Base-by-base conservation (phyloP, 331 rosid genomes). In the Malus hybrid region DNA sequence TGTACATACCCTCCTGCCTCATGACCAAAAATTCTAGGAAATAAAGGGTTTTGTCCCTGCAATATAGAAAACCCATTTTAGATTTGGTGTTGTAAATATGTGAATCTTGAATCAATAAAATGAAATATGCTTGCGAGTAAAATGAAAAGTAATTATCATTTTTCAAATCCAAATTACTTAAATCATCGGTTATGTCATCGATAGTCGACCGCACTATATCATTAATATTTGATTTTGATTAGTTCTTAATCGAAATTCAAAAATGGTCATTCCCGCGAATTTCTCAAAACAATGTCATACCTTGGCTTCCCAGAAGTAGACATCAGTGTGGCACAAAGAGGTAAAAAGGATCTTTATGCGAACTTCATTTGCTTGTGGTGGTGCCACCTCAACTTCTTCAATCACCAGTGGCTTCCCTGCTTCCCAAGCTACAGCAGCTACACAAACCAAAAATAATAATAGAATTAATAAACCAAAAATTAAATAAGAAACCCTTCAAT, bases 251-350 rank as follows among this genome's bases (percentile, higher is more conserved):
- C 6, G 22, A n/a, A 53, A 6, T 0, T 53, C 1, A 55, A 19
- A 19, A 53, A 18, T 16, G 10, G 12, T 53, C 10, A 7, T 39
- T 39, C 13, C 3, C 3, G 2, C 46, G 12, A 39, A 52, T 52
- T 15, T 20, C 11, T 10, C 5, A 22, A 0, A 20, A 58, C 11
- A 22, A 58, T 22, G 30, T 11, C 50, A 44, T 79, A 88, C 97
- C 88, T 89, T 92, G 57, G 97, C 96, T 75, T 92, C 97, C 97
- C 97, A 89, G 76, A 89, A 92, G 86, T 87, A 89, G 66, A 89
- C 87, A 75, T 89, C 97, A 70, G 96, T 88, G 73, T 92, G 97
- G 82, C 97, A 92, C 48, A 92, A 96, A 19, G 93, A 75, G 76
- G 96, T 90, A 73, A 79, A 89, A 72, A 92, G 90, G 81, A 92